Evolutionary conservation across 2,329 filamentous ascomycete genomes (phyloP), one percentile per base, ranked within the genome.

Genomic region (Alternaria burnsii): DNA sequence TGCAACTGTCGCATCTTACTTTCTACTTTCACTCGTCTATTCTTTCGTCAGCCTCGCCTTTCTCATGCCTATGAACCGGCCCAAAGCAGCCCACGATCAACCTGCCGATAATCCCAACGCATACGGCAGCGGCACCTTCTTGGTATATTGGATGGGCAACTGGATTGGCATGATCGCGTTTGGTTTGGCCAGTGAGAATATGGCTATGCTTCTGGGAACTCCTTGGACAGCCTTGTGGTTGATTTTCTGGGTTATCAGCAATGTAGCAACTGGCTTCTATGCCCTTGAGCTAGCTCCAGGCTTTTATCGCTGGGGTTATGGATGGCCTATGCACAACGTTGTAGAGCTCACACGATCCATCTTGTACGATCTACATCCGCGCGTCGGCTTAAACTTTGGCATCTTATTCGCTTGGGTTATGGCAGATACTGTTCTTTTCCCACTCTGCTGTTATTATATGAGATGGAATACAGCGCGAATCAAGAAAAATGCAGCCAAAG

Each of bases 191-290:
- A 88, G 85, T 68, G 87, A 90, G 76, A 90, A 90, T 67, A 85
- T 88, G 59, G 85, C 85, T 0, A 89, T 89, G 85, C 68, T 89
- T 3, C 77, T 89, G 2, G 87, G 86, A 0, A 81, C 85, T 61
- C 88, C 86, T 0, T 90, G 86, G 86, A 84, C 81, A 7, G 82
- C 86, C 0, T 75, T 89, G 88, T 89, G 88, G 84, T 76, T 90
- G 3, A 88, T 90, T 55, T 89, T 89, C 67, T 89, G 87, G 87
- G 86, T 90, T 44, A 87, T 90, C 55, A 84, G 84, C 9, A 91
- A 91, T 68, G 86, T 89, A 0, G 79, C 83, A 0, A 88, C 86
- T 0, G 80, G 83, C 0, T 88, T 90, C 69, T 87, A 89, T 71
- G 74, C 84, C 3, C 76, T 89, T 40, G 84, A 86, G 16, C 73